Percentiles rank a stretch among this genome's conserved stretches.
Evolutionary conservation across 1,284 basidiomycete genomes (phyloP).

Genomic region (Volvariella surrecta): DNA sequence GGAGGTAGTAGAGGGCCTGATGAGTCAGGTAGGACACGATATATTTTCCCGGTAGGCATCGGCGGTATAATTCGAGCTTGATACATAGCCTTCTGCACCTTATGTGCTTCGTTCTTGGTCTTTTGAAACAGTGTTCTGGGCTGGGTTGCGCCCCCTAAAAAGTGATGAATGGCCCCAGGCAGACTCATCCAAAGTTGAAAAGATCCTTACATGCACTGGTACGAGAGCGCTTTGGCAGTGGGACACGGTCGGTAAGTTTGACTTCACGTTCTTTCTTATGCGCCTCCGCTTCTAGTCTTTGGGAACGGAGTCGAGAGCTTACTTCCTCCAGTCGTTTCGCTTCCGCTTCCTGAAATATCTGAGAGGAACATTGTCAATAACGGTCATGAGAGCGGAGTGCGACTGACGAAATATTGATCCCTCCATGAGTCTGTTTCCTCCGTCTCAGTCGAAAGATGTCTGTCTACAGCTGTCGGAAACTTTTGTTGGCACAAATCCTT

Average conservation of each 20-base stretch:
- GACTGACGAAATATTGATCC: constrained; percentile 55
- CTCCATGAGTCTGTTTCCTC: constrained; percentile 56
- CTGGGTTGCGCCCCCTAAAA: constrained; percentile 39
- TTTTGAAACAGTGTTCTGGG: constrained; percentile 71
- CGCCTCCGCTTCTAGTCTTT: constrained; percentile 58
- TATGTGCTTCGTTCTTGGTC: constrained; percentile 59
- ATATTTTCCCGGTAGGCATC: constrained; percentile 36
- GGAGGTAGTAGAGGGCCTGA: constrained; percentile 23
- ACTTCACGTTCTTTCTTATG: constrained; percentile 66
- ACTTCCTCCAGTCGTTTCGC: constrained; percentile 52
- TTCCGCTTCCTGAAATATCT: constrained; percentile 51
- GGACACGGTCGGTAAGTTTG: constrained; percentile 58
- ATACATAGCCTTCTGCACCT: constrained; percentile 54
- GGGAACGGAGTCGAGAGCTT: constrained; percentile 47
- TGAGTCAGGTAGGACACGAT: constrained; percentile 29
- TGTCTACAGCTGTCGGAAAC: constrained; percentile 44
- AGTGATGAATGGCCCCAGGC: constrained; percentile 6
- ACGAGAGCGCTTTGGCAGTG: constrained; percentile 50
- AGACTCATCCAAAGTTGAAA: constrained; percentile 2
- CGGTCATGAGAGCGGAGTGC: constrained; percentile 9
- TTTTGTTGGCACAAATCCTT: constrained; percentile 49
- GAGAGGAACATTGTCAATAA: constrained; percentile 4
- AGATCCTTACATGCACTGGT: constrained; percentile 40
- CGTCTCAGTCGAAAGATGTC: constrained; percentile 27
- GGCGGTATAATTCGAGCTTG: constrained; percentile 40